These are phyloP conservation scores for Geosiphon pyriformis DNA, from an alignment of 192 early-diverging fungal species.

Conservation along the genomic window DNA sequence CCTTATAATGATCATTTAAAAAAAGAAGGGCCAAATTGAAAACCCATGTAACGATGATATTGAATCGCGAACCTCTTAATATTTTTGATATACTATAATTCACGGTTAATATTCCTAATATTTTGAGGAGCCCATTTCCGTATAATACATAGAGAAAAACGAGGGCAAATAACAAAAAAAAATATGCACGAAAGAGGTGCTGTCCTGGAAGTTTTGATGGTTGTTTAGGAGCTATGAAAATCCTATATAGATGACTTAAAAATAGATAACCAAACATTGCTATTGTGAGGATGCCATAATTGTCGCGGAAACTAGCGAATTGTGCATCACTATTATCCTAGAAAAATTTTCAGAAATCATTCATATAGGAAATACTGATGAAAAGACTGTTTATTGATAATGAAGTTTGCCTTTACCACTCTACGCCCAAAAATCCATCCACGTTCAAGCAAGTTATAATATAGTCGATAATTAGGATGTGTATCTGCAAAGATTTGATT, in stretches of 20 bases:
- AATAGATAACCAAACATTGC: slow-evolving; percentile 44
- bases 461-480: slow-evolving; percentile 40
- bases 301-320: slow-evolving; percentile 61
- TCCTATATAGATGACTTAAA: slow-evolving; percentile 43
- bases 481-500: slow-evolving; percentile 24
- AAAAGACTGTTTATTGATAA: neutral
- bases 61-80: slow-evolving; percentile 45
- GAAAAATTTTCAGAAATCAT: neutral
- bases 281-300: slow-evolving; percentile 48
- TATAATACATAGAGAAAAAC: slow-evolving; percentile 61
- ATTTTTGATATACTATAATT: slow-evolving; percentile 65
- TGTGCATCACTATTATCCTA: slow-evolving; percentile 74
- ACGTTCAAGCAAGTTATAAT: slow-evolving; percentile 37
- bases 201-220: slow-evolving; percentile 34
- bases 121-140: slow-evolving; percentile 75
- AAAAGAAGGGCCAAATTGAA: slow-evolving; percentile 80
- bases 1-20: slow-evolving; percentile 67
- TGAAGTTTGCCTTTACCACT: slow-evolving; percentile 35
- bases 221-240: slow-evolving; percentile 20
- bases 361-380: neutral
- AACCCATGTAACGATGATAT: slow-evolving; percentile 71
- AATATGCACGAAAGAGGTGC: slow-evolving; percentile 39
- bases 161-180: slow-evolving; percentile 54
- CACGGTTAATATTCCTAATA: slow-evolving; percentile 51
- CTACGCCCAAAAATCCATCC: slow-evolving; percentile 72